Evolutionary conservation across 768 basidiomycete genomes (phyloP).

Genomic region (Scleroderma bovista): DNA sequence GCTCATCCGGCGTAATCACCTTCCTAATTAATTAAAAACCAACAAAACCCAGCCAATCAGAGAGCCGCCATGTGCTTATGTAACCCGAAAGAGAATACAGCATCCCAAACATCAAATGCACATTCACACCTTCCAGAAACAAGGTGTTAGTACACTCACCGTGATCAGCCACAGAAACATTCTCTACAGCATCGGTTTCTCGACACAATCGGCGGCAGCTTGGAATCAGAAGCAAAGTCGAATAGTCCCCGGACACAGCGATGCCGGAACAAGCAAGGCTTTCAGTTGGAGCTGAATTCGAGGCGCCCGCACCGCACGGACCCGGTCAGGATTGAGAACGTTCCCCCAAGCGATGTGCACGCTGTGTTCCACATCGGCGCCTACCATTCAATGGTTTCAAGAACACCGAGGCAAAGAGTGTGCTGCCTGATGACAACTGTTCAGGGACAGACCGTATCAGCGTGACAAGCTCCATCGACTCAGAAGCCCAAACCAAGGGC

Average conservation of each 20-base stretch:
- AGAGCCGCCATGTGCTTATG: neutral
- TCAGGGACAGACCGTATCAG: neutral
- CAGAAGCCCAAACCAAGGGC: neutral
- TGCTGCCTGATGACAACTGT: neutral
- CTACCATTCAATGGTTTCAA: neutral
- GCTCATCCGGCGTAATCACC: conserved; percentile 9
- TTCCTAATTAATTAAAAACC: conserved; percentile 1
- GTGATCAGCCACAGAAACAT: neutral
- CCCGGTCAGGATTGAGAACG: no score
- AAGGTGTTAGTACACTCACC: neutral
- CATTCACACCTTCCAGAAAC: neutral
- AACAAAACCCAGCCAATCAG: conserved; percentile 20
- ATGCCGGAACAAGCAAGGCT: neutral
- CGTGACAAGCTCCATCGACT: neutral
- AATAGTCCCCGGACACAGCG: no score
- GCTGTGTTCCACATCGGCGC: neutral
- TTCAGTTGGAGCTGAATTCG: neutral
- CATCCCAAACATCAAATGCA: neutral
- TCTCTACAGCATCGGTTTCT: neutral
- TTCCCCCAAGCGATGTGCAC: neutral
- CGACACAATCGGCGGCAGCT: no score
- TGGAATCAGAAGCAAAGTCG: no score
- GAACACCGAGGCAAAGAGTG: neutral
- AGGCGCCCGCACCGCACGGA: neutral
- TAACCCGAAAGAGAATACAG: neutral